Evolutionary conservation across 1,284 basidiomycete genomes (phyloP), one percentile per base, ranked within the genome.

Genomic region (Puccinia brachypodii): DNA sequence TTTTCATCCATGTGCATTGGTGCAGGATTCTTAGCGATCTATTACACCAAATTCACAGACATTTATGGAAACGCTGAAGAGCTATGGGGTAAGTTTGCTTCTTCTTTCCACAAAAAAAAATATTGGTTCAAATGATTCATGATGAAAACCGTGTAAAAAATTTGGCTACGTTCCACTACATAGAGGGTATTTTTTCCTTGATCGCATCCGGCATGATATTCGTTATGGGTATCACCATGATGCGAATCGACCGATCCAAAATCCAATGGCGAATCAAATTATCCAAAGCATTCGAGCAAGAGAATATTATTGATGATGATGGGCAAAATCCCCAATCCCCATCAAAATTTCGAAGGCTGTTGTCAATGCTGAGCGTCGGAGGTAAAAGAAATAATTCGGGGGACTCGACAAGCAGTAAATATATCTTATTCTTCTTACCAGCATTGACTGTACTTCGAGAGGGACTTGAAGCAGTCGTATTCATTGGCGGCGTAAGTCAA

Each of bases 211-310:
- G 93, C 31, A 91, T 91, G 84, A 78, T 79, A 31, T 82, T 82
- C 74, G 69, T 83, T 38, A 84, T 84, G 83, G 83, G 81, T 7
- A 58, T 84, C 28, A 84, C 84, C 1, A 89, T 93, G 87, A 91
- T 92, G 84, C 83, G 84, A 22, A 86, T 86, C 82, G 85, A 86
- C 73, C 88, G 89, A 84, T 92, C 94, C 14, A 93, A 94, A 86
- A 90, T 92, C 31, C 94, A 94, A 87, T 98, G 95, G 95, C 91
- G 93, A 83, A 87, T 94, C 85, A 96, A 96, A 88, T 90, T 98
- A 71, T 89, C 91, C 82, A 89, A 89, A 44, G 92, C 94, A 0
- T 96, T 96, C 87, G 89, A 91, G 53, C 89, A 89, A 28, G 69
- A 71, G 36, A 50, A 44, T 36, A 69, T 72, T 11, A 79, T 31